A percentile compares a stretch with the other conserved stretches of the same genome.
Evolutionary conservation across 2,329 filamentous ascomycete species (phyloP).

Genomic region (Orbilia blumenaviensis): DNA sequence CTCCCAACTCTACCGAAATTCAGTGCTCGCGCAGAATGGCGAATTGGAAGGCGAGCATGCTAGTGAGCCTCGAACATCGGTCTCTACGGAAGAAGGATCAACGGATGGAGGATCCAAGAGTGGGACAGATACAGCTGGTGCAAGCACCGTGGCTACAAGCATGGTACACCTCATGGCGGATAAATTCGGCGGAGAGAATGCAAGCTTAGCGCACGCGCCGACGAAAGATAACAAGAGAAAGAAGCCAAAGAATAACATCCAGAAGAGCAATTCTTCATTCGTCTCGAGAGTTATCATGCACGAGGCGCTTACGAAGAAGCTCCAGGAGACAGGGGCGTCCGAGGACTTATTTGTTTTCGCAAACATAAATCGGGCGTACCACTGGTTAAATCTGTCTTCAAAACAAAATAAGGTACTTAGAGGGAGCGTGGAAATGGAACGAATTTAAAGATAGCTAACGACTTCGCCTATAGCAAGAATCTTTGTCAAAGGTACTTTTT

Average conservation of each 20-base stretch:
- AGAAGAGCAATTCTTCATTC: conserved; percentile 98
- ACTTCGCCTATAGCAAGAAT: conserved; percentile 72
- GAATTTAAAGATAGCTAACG: neutral
- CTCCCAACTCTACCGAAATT: conserved; percentile 41
- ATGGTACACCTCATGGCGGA: conserved; percentile 36
- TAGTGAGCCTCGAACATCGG: conserved; percentile 50
- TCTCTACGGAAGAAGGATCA: conserved; percentile 44
- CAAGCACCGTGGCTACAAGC: conserved; percentile 51
- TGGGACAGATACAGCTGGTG: conserved; percentile 46
- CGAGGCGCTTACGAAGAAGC: conserved; percentile 78
- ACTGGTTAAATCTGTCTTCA: conserved; percentile 89
- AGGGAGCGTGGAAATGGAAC: neutral
- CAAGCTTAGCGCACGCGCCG: conserved; percentile 70
- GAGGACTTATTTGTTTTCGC: conserved; percentile 90
- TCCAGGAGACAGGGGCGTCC: conserved; percentile 75
- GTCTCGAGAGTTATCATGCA: conserved; percentile 96
- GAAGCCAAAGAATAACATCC: conserved; percentile 98
- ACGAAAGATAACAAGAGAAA: conserved; percentile 80
- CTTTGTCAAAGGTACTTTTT: conserved; percentile 93
- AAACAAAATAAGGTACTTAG: conserved; percentile 70
- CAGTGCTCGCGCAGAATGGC: conserved; percentile 34
- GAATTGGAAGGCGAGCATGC: conserved; percentile 45
- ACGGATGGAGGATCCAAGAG: conserved; percentile 55
- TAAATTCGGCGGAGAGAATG: conserved; percentile 83
- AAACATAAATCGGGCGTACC: conserved; percentile 93